These are phyloP conservation scores for Aspergillus steynii DNA, from an alignment of 495 filamentous ascomycete genomes.

Conservation along the genomic window DNA sequence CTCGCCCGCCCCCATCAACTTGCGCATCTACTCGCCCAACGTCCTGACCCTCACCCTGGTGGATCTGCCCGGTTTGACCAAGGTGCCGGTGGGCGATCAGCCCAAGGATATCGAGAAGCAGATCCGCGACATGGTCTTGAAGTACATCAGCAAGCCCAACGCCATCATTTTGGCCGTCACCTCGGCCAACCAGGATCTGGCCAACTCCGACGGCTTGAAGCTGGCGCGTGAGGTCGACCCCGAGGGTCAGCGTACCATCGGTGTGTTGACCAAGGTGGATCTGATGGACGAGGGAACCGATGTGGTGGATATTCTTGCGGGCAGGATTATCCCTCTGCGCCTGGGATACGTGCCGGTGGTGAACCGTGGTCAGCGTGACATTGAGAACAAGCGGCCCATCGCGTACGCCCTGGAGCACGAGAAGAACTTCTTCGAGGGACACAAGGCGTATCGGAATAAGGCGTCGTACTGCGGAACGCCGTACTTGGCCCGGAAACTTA, in stretches of 20 bases:
- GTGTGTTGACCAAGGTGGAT: conserved; percentile 98
- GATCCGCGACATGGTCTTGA: conserved; percentile 97
- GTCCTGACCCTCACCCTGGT: conserved; percentile 97
- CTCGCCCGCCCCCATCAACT: conserved; percentile 92
- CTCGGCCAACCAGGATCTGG: conserved; percentile 94
- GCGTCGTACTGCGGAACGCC: conserved; percentile 97
- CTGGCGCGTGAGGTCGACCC: conserved; percentile 96
- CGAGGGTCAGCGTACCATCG: conserved; percentile 96
- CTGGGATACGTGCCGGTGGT: conserved; percentile 98
- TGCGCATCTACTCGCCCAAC: conserved; percentile 96
- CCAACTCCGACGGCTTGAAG: conserved; percentile 97
- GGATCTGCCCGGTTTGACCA: conserved; percentile 95
- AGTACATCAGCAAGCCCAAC: conserved; percentile 97
- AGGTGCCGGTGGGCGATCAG: conserved; percentile 97
- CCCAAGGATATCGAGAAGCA: conserved; percentile 97
- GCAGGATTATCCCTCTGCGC: conserved; percentile 93
- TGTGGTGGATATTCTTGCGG: conserved; percentile 98
- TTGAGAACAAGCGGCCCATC: conserved; percentile 94
- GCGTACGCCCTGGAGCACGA: conserved; percentile 91
- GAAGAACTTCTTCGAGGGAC: conserved; percentile 96
- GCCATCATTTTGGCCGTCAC: conserved; percentile 98
- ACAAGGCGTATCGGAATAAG: conserved; percentile 99
- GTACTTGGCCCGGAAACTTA: conserved; percentile 94
- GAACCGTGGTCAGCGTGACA: conserved; percentile 98
- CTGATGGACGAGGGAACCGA: conserved; percentile 99